Evolutionary conservation across 805 yeast species (phyloP).

Genomic region (Metschnikowia gelsemii): DNA sequence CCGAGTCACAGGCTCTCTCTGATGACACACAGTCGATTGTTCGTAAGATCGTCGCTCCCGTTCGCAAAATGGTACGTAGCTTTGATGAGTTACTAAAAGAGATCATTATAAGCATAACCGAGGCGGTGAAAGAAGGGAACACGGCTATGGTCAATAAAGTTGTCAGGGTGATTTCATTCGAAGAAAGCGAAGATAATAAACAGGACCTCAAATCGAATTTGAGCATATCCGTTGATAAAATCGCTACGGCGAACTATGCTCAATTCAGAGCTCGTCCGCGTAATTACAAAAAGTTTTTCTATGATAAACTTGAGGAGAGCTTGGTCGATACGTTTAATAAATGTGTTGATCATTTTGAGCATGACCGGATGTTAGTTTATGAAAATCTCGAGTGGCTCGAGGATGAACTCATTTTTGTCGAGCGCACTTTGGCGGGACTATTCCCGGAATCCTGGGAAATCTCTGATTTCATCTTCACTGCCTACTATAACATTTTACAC

Average conservation of each 20-base stretch:
- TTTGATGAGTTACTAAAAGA: slow-evolving; percentile 67
- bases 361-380: slow-evolving; percentile 56
- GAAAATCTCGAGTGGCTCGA: slow-evolving; percentile 81
- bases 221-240: slow-evolving; percentile 22
- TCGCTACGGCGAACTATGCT: slow-evolving; percentile 27
- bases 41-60: slow-evolving; percentile 51
- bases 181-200: slow-evolving; percentile 74
- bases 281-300: slow-evolving; percentile 61
- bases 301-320: slow-evolving; percentile 55
- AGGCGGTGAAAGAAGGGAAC: slow-evolving; percentile 69
- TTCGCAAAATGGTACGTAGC: slow-evolving; percentile 44
- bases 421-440: slow-evolving; percentile 53
- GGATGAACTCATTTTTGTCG: slow-evolving; percentile 70
- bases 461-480: slow-evolving; percentile 55
- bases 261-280: slow-evolving; percentile 43
- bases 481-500: slow-evolving; percentile 68
- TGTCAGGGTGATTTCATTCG: slow-evolving; percentile 76
- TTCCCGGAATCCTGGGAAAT: slow-evolving; percentile 79
- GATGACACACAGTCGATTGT: slow-evolving; percentile 71
- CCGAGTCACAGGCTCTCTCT: slow-evolving; percentile 46
- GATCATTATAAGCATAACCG: slow-evolving; percentile 68
- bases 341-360: slow-evolving; percentile 53
- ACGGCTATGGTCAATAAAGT: slow-evolving; percentile 64
- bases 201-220: slow-evolving; percentile 31
- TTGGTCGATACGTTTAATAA: slow-evolving; percentile 66